Conservation (phyloP, 2,329 filamentous ascomycete species). For the Stachybotrys chlorohalonatus region DNA sequence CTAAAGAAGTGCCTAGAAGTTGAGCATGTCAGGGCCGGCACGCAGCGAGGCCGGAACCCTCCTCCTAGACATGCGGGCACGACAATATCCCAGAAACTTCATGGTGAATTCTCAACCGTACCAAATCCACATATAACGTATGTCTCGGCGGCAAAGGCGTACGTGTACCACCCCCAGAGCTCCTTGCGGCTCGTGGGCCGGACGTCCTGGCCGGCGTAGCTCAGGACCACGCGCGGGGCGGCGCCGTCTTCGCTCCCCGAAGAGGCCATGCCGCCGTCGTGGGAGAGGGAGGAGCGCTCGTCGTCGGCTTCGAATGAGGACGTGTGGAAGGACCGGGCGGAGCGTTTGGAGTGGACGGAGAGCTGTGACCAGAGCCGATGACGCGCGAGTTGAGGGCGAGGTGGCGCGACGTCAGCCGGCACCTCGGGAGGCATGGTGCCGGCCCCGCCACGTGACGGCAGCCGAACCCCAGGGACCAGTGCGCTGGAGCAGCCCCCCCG, state of each 20-base stretch:
- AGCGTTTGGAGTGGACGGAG: constrained; percentile 44
- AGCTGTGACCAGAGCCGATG: constrained; percentile 37
- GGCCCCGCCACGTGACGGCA: too few relatives aligned
- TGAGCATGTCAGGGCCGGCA: neutral
- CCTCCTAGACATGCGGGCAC: neutral
- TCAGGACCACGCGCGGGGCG: constrained; percentile 27
- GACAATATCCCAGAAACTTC: neutral
- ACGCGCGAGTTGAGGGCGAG: constrained; percentile 31
- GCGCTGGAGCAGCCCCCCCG: too few relatives aligned
- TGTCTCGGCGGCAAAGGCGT: constrained; percentile 92
- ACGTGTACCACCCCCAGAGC: constrained; percentile 89
- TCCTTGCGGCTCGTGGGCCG: constrained; percentile 82
- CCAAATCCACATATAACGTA: constrained; percentile 79
- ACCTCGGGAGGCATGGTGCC: too few relatives aligned
- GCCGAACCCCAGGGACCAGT: too few relatives aligned
- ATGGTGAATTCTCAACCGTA: constrained; percentile 30
- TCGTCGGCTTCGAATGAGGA: constrained; percentile 63
- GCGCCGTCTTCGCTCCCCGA: constrained; percentile 26
- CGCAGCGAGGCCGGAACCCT: neutral
- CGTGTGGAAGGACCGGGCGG: constrained; percentile 30
- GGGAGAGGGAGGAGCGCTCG: constrained; percentile 44
- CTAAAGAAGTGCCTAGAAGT: neutral
- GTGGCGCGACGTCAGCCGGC: constrained; percentile 6
- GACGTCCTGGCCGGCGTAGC: constrained; percentile 77
- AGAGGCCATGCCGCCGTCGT: constrained; percentile 20